phyloP scores from a whole-genome alignment of 176 grass and related monocot genomes.

The Oryza brachyantha region DNA sequence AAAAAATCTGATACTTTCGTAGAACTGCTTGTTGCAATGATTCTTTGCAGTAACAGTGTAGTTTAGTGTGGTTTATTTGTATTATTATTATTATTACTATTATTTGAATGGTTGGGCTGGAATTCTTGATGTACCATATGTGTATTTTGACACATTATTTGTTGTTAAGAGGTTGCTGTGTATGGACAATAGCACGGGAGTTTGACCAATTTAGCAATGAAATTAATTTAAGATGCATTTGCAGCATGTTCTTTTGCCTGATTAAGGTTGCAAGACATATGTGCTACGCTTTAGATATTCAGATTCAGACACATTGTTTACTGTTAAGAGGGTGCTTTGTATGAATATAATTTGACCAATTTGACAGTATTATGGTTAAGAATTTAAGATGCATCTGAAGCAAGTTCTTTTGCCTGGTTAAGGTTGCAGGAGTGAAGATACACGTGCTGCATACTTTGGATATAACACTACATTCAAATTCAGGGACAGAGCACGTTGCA shows the following conservation, averaged over 20 bases:
- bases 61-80: background rate
- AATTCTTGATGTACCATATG: background rate
- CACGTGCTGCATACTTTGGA: background rate
- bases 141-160: background rate
- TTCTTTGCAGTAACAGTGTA: constrained; percentile 9
- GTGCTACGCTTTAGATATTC: background rate
- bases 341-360: background rate
- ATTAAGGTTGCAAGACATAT: no score
- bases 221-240: background rate
- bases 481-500: background rate
- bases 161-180: background rate
- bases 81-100: no score
- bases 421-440: no score
- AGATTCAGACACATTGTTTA: background rate
- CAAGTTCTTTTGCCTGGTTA: background rate
- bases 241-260: background rate
- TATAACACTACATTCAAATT: no score
- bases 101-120: background rate
- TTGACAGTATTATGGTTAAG: background rate
- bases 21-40: background rate
- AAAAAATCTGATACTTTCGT: background rate
- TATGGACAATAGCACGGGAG: background rate
- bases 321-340: background rate
- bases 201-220: background rate
- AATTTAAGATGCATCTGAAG: no score